These are phyloP conservation scores for Suillus hirtellus DNA, from an alignment of 768 basidiomycete genomes.

Conservation along the genomic window DNA sequence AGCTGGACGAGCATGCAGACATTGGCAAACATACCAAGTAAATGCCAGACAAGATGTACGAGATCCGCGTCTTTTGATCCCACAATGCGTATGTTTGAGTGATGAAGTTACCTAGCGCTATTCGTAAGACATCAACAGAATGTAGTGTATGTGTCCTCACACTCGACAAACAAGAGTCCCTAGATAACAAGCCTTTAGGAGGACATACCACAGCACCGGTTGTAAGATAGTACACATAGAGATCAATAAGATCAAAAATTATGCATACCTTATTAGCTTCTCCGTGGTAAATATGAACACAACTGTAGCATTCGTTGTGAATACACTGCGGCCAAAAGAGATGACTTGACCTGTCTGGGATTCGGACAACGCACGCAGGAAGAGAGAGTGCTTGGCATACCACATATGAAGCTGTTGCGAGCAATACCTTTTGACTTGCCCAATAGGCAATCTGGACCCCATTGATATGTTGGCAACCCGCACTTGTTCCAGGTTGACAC, in stretches of 20 bases:
- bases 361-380: not conserved
- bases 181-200: not conserved
- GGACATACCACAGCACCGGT: not conserved
- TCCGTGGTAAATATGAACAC: not conserved
- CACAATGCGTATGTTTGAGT: not conserved
- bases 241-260: not conserved
- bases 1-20: not conserved
- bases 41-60: not conserved
- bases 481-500: not conserved
- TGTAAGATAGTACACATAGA: not conserved
- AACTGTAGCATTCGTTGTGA: not conserved
- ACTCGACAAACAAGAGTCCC: not conserved
- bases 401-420: not conserved
- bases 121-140: not conserved
- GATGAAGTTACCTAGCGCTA: not conserved
- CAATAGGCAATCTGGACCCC: not conserved
- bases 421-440: not conserved
- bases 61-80: not conserved
- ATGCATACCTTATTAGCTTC: not conserved
- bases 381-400: not conserved
- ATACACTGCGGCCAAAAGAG: not conserved
- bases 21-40: not conserved
- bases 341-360: not conserved
- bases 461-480: not conserved
- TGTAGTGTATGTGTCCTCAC: not conserved